Evolutionary conservation across 106 monocot genomes (phyloP), one percentile per base, ranked within the genome.

Genomic region (Amphibolis antarctica): DNA sequence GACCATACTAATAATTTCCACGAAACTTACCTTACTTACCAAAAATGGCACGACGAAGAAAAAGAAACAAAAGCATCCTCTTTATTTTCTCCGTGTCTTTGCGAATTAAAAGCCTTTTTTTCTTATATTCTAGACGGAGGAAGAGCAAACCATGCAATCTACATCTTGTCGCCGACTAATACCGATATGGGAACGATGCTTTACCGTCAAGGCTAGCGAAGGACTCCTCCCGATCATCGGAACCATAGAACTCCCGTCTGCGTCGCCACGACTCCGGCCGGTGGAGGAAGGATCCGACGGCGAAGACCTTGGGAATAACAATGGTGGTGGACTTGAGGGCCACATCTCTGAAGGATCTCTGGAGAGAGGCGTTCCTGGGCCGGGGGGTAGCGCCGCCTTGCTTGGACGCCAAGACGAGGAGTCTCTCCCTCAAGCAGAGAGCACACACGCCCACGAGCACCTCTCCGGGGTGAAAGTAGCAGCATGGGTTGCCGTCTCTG

Each of bases 351-450:
- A 61, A 61, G 0, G 42, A 42, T 43, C 60, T 61, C 12, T 30
- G 31, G 20, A 43, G 19, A 43, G 12, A 18, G 3, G 29, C 20
- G 42, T 61, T 22, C 29, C 11, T 28, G 63, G 22, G 12, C 46
- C 14, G 1, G 21, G 26, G 10, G 17, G 13, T 12, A 20, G 13
- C 26, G 21, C 5, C 47, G 0, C 75, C 64, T 66, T 79, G 81
- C 29, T 79, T 81, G 1, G 86, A 53, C 30, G 86, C 83, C 66
- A 89, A 72, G 21, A 69, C 60, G 17, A 89, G 75, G 46, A 94
- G 86, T 68, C 79, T 86, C 64, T 94, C 94, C 58, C 49, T 86
- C 76, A 94, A 69, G 71, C 94, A 94, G 36, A 76, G 69, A n/a
- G 89, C 77, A 55, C 94, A 94, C 21, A 94, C 56, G 10, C 94